Base-by-base conservation (phyloP, 305 asterid species). In the Solanum hybrid region DNA sequence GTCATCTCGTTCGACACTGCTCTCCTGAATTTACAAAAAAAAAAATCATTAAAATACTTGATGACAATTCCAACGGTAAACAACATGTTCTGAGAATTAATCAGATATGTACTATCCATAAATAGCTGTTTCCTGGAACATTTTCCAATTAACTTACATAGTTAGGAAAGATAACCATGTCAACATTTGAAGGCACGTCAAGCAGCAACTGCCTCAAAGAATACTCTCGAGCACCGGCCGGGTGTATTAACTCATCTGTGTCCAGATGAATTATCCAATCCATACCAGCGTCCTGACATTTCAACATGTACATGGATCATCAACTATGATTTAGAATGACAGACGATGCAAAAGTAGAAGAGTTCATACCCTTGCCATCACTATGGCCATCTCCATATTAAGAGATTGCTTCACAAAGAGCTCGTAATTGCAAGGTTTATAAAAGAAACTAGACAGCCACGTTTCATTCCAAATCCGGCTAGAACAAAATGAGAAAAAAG, bases 251-350 rank as follows among this genome's bases (percentile, higher is more conserved):
- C 90, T 97, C 99, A 91, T 97, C 98, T 83, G 99, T 96, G 91
- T 97, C 99, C 28, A 97, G 93, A 92, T 97, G 99, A 91, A 97
- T 93, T 90, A 97, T 96, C 99, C 99, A 97, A 86, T 97, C 98
- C 96, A 93, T 93, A 89, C 97, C 96, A 86, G 95, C 95, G n/a
- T 97, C 98, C 99, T 96, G 92, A 76, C 91, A 90, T 84, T 79
- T 69, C 69, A 73, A 83, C 89, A 88, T 20, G 75, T 18, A 46
- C 39, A 31, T 84, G 86, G 39, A 39, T 92, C 16, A 88, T 83
- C 16, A 80, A 71, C 36, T 89, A 42, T 85, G 73, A 71, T 39
- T 71, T 57, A 31, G 29, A 88, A 90, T 75, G 89, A 71, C 1
- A 73, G 24, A 34, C 20, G 1, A 75, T 34, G 39, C 75, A 39